phyloP scores from a whole-genome alignment of 1,139 yeast genomes.

The Candida sojae region DNA sequence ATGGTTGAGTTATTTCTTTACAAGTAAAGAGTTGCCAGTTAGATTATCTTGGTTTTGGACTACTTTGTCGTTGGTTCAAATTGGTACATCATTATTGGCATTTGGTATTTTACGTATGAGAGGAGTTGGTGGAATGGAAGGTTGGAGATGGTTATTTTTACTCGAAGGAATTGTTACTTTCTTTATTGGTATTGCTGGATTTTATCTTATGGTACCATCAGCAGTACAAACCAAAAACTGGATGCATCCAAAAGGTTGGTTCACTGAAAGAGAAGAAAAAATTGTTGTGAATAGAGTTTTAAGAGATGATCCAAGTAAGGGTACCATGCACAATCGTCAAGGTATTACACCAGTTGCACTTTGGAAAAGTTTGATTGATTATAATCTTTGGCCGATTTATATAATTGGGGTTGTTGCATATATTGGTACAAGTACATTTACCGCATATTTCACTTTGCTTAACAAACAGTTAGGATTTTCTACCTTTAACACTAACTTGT shows the following conservation, averaged over 20 bases:
- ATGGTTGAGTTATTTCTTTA: conserved; percentile 31
- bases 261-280: conserved; percentile 59
- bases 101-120: conserved; percentile 31
- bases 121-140: conserved; percentile 33
- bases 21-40: conserved; percentile 26
- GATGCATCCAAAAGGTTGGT: conserved; percentile 62
- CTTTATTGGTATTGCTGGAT: conserved; percentile 52
- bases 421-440: conserved; percentile 43
- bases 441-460: conserved; percentile 19
- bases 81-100: conserved; percentile 39
- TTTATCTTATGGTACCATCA: conserved; percentile 61
- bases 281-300: conserved; percentile 63
- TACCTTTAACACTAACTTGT: conserved; percentile 54
- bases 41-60: conserved; percentile 24
- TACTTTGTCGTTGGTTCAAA: conserved; percentile 22
- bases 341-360: conserved; percentile 45
- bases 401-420: conserved; percentile 50
- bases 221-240: conserved; percentile 56
- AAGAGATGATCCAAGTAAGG: conserved; percentile 60
- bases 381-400: conserved; percentile 63
- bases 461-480: conserved; percentile 55
- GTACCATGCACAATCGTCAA: conserved; percentile 44
- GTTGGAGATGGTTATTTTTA: conserved; percentile 69
- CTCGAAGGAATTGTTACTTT: conserved; percentile 64
- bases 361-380: conserved; percentile 46